These are phyloP conservation scores for Neophaeococcomyces mojaviensis DNA, from an alignment of 2,329 filamentous ascomycete genomes.

Conservation along the genomic window DNA sequence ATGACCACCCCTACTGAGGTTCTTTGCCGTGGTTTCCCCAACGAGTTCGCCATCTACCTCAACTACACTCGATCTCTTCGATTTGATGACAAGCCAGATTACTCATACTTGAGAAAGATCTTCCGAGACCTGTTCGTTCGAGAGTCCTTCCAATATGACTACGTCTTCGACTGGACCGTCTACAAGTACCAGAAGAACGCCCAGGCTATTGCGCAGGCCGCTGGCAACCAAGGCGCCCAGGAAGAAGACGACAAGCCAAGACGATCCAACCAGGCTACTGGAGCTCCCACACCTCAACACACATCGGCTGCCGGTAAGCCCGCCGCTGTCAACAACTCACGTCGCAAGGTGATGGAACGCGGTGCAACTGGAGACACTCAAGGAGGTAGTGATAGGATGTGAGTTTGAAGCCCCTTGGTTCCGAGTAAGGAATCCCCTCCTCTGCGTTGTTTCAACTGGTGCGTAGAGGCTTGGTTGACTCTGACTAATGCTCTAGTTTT, in stretches of 20 bases:
- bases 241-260: slow-evolving; percentile 71
- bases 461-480: slow-evolving; percentile 65
- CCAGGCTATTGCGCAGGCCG: slow-evolving; percentile 81
- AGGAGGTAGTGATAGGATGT: slow-evolving; percentile 87
- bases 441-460: slow-evolving; percentile 72
- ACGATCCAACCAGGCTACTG: slow-evolving; percentile 58
- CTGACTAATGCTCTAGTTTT: slow-evolving; percentile 75
- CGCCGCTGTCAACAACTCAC: slow-evolving; percentile 64
- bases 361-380: slow-evolving; percentile 50
- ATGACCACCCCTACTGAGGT: slow-evolving; percentile 98
- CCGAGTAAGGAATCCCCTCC: slow-evolving; percentile 84
- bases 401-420: slow-evolving; percentile 70
- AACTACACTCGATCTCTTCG: slow-evolving; percentile 98
- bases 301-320: slow-evolving; percentile 58
- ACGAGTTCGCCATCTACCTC: slow-evolving; percentile 98
- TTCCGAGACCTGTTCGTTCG: slow-evolving; percentile 99
- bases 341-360: slow-evolving; percentile 77
- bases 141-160: slow-evolving; percentile 99
- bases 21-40: slow-evolving; percentile 96
- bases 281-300: slow-evolving; percentile 46
- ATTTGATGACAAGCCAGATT: slow-evolving; percentile 99
- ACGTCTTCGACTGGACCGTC: slow-evolving; percentile 99
- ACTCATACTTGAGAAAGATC: slow-evolving; percentile 99
- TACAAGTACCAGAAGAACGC: slow-evolving; percentile 99
- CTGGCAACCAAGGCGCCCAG: slow-evolving; percentile 56